Conservation (phyloP, 2,329 filamentous ascomycete genomes). For the Alternaria burnsii region DNA sequence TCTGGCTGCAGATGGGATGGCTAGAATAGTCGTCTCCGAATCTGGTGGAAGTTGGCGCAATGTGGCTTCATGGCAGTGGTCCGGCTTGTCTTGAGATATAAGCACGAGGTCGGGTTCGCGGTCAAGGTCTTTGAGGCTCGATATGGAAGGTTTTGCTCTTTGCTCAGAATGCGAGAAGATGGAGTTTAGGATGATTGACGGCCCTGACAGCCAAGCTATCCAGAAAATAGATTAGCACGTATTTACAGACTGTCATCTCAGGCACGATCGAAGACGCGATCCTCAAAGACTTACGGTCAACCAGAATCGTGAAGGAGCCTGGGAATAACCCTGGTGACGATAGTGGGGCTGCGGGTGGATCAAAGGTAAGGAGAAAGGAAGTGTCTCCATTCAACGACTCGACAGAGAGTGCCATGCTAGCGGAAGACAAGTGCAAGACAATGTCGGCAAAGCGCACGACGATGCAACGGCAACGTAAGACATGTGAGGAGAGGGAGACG, state of each 20-base stretch:
- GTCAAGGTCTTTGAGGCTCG: constrained; percentile 63
- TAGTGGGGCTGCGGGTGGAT: constrained; percentile 59
- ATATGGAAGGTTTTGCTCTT: constrained; percentile 64
- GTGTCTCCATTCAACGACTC: constrained; percentile 71
- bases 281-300: constrained; percentile 62
- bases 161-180: constrained; percentile 69
- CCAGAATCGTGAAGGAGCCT: constrained; percentile 69
- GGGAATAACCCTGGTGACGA: constrained; percentile 52
- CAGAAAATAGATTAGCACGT: constrained; percentile 8
- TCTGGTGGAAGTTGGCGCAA: constrained; percentile 68
- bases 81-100: constrained; percentile 69
- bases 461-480: constrained; percentile 3
- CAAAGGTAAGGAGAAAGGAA: constrained; percentile 71
- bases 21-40: constrained; percentile 69
- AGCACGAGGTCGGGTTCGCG: constrained; percentile 65
- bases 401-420: constrained; percentile 68
- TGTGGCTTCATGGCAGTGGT: constrained; percentile 76
- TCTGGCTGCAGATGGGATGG: constrained; percentile 70
- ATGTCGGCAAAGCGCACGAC: constrained; percentile 9
- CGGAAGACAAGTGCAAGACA: constrained; percentile 3
- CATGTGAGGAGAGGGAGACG: constrained; percentile 8
- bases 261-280: not conserved
- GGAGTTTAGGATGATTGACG: constrained; percentile 67
- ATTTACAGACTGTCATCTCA: not conserved
- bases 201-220: constrained; percentile 68